Evolutionary conservation across 441 rosid genomes (phyloP), one percentile per base, ranked within the genome.

Genomic region (Brassica hybrid): DNA sequence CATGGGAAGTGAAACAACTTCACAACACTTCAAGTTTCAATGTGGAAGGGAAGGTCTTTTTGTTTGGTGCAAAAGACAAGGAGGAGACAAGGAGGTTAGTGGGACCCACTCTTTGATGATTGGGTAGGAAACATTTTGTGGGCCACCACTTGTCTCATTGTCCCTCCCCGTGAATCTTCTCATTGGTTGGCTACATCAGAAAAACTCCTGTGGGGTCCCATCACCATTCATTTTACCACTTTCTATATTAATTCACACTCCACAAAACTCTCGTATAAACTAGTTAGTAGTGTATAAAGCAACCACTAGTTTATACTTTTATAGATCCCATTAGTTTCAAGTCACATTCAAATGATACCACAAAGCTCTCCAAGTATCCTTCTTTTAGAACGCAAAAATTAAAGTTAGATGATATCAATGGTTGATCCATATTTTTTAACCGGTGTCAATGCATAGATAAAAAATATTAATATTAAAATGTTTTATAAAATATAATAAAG

Each of bases 101-200:
- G 86, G 86, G 34, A 17, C 87, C 86, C 76, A 27, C 38, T 25
- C 30, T 32, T 75, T 79, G 85, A 85, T 84, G 86, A 86, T 82
- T 77, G 72, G 86, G 85, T 76, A 73, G 86, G 86, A 82, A 86
- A 85, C 89, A 82, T 45, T 13, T 5, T 12, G 72, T 68, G 85
- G 86, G 80, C 34, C 85, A 84, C 73, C 65, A 14, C 74, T 66
- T 85, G 91, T 87, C 89, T 70, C 21, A 73, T 75, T 84, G 88
- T 76, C 88, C 43, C 9, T 36, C 32, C 43, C 32, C 82, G 71
- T 79, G 75, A 78, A 41, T 69, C 76, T 74, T 14, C 76, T 75
- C 79, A 79, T 75, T 75, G 81, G 78, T 73, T 73, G 73, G 7
- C 45, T 32, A n/a, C 59, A 19, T 11, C 61, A 36, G 65, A 75